Conservation (phyloP, 352 stramenopile species). For the Globisporangium nodosum region DNA sequence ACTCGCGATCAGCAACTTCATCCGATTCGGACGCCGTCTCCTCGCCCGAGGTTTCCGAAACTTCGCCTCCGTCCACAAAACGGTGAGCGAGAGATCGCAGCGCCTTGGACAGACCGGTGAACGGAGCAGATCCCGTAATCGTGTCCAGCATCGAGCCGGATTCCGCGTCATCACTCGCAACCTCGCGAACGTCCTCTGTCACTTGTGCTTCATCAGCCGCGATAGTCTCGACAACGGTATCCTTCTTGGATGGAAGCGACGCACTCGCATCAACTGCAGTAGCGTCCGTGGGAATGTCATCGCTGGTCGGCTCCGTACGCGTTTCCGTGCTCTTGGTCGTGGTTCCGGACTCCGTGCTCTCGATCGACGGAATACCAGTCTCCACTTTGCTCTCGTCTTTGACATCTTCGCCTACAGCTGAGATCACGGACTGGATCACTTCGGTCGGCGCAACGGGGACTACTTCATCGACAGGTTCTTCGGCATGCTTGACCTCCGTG, state of each 20-base stretch:
- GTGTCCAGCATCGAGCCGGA: background rate
- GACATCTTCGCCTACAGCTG: background rate
- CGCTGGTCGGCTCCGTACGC: background rate
- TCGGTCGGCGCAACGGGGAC: background rate
- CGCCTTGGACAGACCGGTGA: conserved; percentile 14
- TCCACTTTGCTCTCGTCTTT: background rate
- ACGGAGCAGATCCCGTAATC: conserved; percentile 1
- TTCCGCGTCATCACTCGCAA: background rate
- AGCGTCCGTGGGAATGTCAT: background rate
- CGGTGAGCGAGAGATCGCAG: conserved; percentile 10
- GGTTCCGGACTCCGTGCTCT: background rate
- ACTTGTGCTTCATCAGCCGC: background rate
- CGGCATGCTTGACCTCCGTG: background rate
- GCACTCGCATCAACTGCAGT: background rate
- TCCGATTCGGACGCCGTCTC: background rate
- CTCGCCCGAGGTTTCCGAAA: background rate
- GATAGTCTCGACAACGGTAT: background rate
- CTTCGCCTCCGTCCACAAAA: conserved; percentile 10
- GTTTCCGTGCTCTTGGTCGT: background rate
- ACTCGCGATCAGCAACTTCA: background rate
- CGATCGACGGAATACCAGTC: background rate
- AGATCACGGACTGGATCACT: background rate
- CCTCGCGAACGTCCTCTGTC: background rate
- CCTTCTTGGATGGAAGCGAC: background rate
- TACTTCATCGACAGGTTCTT: background rate